These are phyloP conservation scores for Diaporthe vexans DNA, from an alignment of 2,329 filamentous ascomycete species.

Conservation along the genomic window DNA sequence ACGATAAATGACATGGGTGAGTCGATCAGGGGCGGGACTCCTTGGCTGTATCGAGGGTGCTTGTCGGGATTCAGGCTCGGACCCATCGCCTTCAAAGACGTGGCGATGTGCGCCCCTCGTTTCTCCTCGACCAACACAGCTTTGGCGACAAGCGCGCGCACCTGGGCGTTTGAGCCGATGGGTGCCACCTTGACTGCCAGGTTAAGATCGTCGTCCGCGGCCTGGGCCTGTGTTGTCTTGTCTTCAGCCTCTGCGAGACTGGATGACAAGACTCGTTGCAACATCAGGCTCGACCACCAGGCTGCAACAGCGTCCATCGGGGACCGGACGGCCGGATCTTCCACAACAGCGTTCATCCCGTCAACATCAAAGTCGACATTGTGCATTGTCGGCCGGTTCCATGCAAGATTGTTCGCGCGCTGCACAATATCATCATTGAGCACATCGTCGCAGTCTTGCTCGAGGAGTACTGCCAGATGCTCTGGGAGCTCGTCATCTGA, in stretches of 20 bases:
- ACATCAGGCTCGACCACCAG: conserved; percentile 85
- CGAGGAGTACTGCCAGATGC: conserved; percentile 81
- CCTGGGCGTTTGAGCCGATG: conserved; percentile 79
- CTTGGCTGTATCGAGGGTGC: conserved; percentile 48
- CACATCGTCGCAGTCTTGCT: conserved; percentile 86
- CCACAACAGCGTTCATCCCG: conserved; percentile 85
- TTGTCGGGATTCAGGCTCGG: conserved; percentile 55
- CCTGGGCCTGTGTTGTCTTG: conserved; percentile 54
- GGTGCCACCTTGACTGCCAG: conserved; percentile 82
- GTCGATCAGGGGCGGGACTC: conserved; percentile 60
- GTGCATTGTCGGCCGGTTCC: conserved; percentile 83
- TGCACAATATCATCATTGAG: conserved; percentile 84
- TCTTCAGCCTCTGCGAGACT: conserved; percentile 71
- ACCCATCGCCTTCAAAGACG: conserved; percentile 66
- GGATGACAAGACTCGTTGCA: conserved; percentile 77
- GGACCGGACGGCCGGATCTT: conserved; percentile 86
- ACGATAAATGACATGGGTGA: conserved; percentile 57
- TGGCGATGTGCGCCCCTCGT: conserved; percentile 69
- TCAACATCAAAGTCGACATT: conserved; percentile 74
- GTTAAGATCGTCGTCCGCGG: conserved; percentile 66
- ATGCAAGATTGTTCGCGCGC: conserved; percentile 89
- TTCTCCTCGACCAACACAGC: conserved; percentile 69
- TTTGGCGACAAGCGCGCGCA: conserved; percentile 71
- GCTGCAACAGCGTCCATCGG: conserved; percentile 91
- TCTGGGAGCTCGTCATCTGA: conserved; percentile 77